Evolutionary conservation across 2,329 filamentous ascomycete genomes (phyloP).

Genomic region (Teratosphaeria nubilosa): DNA sequence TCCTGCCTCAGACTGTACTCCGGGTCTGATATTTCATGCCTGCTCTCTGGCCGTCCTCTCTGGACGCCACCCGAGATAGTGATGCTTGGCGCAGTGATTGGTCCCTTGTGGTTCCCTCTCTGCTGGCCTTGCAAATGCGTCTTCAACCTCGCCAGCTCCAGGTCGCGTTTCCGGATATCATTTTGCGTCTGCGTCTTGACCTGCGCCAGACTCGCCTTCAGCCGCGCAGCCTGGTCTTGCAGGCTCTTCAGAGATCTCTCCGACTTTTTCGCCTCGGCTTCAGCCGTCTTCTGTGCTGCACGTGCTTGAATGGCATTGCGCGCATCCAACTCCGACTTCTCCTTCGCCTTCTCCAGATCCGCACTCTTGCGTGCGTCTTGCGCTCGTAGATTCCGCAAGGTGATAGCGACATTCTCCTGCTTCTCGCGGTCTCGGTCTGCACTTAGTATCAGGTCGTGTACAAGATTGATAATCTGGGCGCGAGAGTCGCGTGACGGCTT

Average conservation of each 20-base stretch:
- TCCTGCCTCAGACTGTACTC: constrained; percentile 68
- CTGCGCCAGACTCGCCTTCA: constrained; percentile 72
- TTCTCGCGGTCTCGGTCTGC: constrained; percentile 90
- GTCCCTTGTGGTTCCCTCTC: constrained; percentile 32
- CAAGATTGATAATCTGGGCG: constrained; percentile 78
- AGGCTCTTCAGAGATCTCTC: constrained; percentile 64
- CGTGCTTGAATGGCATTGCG: constrained; percentile 64
- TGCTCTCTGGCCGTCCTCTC: constrained; percentile 1
- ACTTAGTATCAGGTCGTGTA: constrained; percentile 85
- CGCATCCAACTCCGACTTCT: constrained; percentile 46
- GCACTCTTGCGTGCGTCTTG: constrained; percentile 64
- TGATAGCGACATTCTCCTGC: constrained; percentile 69
- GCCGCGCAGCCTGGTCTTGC: constrained; percentile 71
- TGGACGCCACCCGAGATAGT: constrained; percentile 34
- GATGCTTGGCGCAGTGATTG: constrained; percentile 37
- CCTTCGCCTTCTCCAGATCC: constrained; percentile 42
- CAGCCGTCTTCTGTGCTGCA: constrained; percentile 59
- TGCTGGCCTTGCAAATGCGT: constrained; percentile 64
- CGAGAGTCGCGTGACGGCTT: constrained; percentile 60
- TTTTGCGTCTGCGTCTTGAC: constrained; percentile 79
- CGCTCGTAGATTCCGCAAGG: constrained; percentile 64
- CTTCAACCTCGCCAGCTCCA: constrained; percentile 81
- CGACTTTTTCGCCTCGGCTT: constrained; percentile 71
- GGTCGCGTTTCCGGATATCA: constrained; percentile 81
- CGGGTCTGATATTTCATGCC: constrained; percentile 40